These are phyloP conservation scores for Diplodia intermedia DNA, from an alignment of 2,329 filamentous ascomycete genomes.

Conservation along the genomic window DNA sequence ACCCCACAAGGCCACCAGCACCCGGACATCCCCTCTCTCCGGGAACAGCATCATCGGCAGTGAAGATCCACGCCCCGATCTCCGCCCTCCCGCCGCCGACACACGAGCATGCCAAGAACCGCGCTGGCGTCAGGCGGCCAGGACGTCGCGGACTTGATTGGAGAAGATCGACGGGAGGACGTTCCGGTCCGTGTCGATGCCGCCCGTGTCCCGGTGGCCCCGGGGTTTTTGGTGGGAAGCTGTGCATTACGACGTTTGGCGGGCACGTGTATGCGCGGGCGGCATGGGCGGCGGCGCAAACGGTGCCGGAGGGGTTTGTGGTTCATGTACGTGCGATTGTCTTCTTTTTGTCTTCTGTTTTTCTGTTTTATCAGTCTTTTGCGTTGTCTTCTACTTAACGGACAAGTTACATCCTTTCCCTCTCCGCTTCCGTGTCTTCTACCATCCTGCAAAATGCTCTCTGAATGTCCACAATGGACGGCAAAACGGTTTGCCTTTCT, in stretches of 20 bases:
- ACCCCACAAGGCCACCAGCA: neutral
- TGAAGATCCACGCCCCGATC: too few species aligned
- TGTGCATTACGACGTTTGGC: slow-evolving; percentile 57
- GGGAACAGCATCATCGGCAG: neutral
- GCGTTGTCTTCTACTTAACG: neutral
- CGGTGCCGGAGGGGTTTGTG: slow-evolving; percentile 57
- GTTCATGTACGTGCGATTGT: slow-evolving; percentile 54
- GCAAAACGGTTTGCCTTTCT: neutral
- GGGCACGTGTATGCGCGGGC: slow-evolving; percentile 64
- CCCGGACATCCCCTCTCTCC: too few species aligned
- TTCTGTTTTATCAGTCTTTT: slow-evolving; percentile 15
- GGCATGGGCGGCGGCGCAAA: slow-evolving; percentile 63
- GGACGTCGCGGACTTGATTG: slow-evolving; percentile 51
- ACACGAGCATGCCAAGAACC: neutral
- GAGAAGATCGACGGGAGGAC: slow-evolving; percentile 51
- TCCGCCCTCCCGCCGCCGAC: too few species aligned
- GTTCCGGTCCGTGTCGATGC: slow-evolving; percentile 42
- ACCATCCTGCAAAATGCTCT: neutral
- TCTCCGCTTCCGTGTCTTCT: too few species aligned
- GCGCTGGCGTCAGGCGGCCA: neutral
- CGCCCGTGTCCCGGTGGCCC: neutral
- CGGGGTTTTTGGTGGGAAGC: slow-evolving; percentile 41
- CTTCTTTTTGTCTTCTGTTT: slow-evolving; percentile 34
- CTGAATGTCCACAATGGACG: too few species aligned
- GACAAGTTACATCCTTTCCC: too few species aligned